Conservation (phyloP, 2,329 filamentous ascomycete species). For the Ambrosiella xylebori region DNA sequence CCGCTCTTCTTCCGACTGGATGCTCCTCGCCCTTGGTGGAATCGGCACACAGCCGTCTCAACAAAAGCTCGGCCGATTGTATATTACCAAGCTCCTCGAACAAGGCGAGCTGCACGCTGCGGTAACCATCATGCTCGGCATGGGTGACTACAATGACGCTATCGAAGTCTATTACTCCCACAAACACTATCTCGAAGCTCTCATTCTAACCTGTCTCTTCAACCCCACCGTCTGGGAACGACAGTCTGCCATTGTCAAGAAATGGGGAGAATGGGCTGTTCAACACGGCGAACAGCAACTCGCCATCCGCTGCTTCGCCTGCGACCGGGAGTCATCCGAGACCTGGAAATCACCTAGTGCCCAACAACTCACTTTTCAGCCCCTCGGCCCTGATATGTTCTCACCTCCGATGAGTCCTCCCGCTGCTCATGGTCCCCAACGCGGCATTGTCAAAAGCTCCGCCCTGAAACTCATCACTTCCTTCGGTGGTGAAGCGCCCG, state of each 20-base stretch:
- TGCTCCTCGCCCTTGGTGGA: slow-evolving; percentile 78
- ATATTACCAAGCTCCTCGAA: slow-evolving; percentile 77
- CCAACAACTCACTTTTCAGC: slow-evolving; percentile 39
- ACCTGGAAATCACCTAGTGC: slow-evolving; percentile 79
- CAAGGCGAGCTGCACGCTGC: slow-evolving; percentile 83
- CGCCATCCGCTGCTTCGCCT: slow-evolving; percentile 84
- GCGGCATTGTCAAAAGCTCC: slow-evolving; percentile 59
- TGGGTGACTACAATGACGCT: slow-evolving; percentile 84
- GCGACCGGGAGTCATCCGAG: slow-evolving; percentile 67
- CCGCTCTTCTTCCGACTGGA: slow-evolving; percentile 94
- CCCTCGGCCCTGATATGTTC: slow-evolving; percentile 36
- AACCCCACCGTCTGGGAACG: slow-evolving; percentile 81
- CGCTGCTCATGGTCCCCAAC: slow-evolving; percentile 35
- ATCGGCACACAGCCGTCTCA: slow-evolving; percentile 63
- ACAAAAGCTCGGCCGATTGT: slow-evolving; percentile 78
- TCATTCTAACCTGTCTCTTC: slow-evolving; percentile 69
- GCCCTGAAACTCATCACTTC: slow-evolving; percentile 82
- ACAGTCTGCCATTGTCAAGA: slow-evolving; percentile 70
- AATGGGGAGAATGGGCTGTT: slow-evolving; percentile 89
- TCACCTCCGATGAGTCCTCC: slow-evolving; percentile 63
- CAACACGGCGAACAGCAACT: slow-evolving; percentile 75
- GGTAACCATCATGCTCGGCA: slow-evolving; percentile 77
- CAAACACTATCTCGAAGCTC: slow-evolving; percentile 78
- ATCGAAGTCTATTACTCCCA: slow-evolving; percentile 93
- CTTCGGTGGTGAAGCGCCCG: slow-evolving; percentile 45